Evolutionary conservation across 768 basidiomycete species (phyloP).

Genomic region (Leccinum obscurum): DNA sequence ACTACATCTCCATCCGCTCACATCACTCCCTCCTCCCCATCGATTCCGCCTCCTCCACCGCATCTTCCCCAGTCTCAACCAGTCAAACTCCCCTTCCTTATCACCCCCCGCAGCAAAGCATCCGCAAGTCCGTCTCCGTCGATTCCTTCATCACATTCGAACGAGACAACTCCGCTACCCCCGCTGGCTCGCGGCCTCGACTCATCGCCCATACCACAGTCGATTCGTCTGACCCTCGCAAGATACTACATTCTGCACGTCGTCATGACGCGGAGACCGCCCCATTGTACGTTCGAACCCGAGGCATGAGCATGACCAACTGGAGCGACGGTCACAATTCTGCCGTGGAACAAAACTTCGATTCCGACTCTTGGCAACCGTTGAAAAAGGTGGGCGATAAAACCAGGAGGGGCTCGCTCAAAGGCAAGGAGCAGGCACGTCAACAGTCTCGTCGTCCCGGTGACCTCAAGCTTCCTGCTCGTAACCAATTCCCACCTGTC

Average conservation of each 20-base stretch:
- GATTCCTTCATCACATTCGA: conserved; percentile 65
- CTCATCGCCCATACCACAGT: conserved; percentile 37
- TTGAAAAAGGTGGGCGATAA: conserved; percentile 42
- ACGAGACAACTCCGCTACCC: conserved; percentile 35
- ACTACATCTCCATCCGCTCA: conserved; percentile 25
- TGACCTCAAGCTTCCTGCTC: conserved; percentile 62
- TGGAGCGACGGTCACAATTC: conserved; percentile 43
- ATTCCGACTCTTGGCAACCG: conserved; percentile 53
- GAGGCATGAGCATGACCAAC: conserved; percentile 57
- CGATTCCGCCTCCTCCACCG: conserved; percentile 46
- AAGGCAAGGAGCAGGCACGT: conserved; percentile 44
- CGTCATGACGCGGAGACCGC: conserved; percentile 26
- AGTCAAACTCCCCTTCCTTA: conserved; percentile 12
- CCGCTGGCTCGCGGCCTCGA: conserved; percentile 38
- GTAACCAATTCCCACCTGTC: conserved; percentile 44
- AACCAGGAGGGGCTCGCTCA: conserved; percentile 49
- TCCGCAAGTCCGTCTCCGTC: conserved; percentile 76
- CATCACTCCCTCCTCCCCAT: conserved; percentile 32
- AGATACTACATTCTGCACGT: conserved; percentile 29
- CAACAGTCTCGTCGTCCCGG: conserved; percentile 48
- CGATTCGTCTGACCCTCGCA: conserved; percentile 35
- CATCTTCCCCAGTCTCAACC: conserved; percentile 36
- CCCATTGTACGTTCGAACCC: conserved; percentile 45
- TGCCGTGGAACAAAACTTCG: conserved; percentile 45
- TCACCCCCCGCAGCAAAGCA: conserved; percentile 31